phyloP scores from a whole-genome alignment of 192 early-diverging fungal genomes.

The Coemansia sp. region DNA sequence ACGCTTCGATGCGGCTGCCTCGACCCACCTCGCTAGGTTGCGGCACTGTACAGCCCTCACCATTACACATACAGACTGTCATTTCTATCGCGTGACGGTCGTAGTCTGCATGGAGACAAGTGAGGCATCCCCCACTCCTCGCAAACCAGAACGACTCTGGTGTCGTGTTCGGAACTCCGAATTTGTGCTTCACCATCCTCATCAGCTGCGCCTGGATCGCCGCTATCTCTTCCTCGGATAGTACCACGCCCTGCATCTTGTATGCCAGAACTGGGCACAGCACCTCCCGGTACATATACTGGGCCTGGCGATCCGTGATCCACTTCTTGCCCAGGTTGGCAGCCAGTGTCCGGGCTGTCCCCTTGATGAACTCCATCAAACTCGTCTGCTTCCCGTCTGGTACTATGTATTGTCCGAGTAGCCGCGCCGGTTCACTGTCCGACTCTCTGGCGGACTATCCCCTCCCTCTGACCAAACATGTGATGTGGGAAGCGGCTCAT shows the following conservation, averaged over 20 bases:
- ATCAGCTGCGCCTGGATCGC: not conserved
- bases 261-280: slow-evolving; percentile 3
- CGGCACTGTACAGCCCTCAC: not conserved
- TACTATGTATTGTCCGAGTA: slow-evolving; percentile 4
- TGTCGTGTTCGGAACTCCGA: not conserved
- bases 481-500: too few relatives aligned
- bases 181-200: slow-evolving; percentile 2
- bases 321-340: not conserved
- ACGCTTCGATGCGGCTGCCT: not conserved
- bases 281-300: slow-evolving; percentile 8
- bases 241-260: not conserved
- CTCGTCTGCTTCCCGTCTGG: not conserved
- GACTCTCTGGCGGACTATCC: too few relatives aligned
- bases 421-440: not conserved
- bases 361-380: not conserved
- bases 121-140: not conserved
- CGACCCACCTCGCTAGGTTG: not conserved
- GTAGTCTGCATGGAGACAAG: not conserved
- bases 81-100: slow-evolving; percentile 3
- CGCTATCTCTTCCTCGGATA: not conserved
- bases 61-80: not conserved
- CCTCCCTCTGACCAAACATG: too few relatives aligned
- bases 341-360: not conserved
- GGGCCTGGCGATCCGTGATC: slow-evolving; percentile 5
- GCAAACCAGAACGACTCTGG: slow-evolving; percentile 5